These are phyloP conservation scores for Escallonia herrerae DNA, from an alignment of 129 eudicot genomes.

Conservation along the genomic window DNA sequence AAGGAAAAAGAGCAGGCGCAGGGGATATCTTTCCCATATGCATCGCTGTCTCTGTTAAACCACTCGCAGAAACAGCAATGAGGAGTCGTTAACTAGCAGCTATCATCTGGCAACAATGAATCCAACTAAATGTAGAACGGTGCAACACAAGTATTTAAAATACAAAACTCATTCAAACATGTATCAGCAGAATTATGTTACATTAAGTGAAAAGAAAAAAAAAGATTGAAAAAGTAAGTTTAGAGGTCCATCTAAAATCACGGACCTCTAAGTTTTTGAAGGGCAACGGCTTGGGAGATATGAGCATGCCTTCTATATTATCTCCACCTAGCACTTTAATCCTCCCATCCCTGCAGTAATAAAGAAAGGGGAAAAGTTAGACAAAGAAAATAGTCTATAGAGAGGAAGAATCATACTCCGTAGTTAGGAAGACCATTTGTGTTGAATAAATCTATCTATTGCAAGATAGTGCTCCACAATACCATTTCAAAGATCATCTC, in stretches of 20 bases:
- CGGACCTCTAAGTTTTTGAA: conserved; percentile 52
- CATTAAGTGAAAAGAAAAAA: neutral
- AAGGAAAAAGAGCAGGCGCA: too few species aligned
- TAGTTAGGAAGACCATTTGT: too few species aligned
- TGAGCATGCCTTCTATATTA: conserved; percentile 55
- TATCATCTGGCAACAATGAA: neutral
- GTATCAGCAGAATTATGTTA: too few species aligned
- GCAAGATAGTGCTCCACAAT: too few species aligned
- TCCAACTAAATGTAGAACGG: neutral
- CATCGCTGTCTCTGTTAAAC: too few species aligned
- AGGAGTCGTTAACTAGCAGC: too few species aligned
- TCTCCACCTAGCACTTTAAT: conserved; percentile 62
- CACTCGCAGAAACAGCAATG: too few species aligned
- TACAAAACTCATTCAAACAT: neutral
- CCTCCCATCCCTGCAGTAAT: conserved; percentile 48
- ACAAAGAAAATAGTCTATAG: too few species aligned
- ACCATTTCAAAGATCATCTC: too few species aligned
- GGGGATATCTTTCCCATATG: too few species aligned
- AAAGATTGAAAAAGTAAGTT: neutral
- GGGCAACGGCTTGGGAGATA: conserved; percentile 39
- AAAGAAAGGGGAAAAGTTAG: conserved; percentile 2
- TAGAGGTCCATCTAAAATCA: conserved; percentile 10
- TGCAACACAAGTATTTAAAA: neutral
- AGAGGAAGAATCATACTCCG: too few species aligned
- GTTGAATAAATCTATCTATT: too few species aligned